Evolutionary conservation across 345 rosid species (phyloP), one percentile per base, ranked within the genome.

Genomic region (Erodium maritimum): DNA sequence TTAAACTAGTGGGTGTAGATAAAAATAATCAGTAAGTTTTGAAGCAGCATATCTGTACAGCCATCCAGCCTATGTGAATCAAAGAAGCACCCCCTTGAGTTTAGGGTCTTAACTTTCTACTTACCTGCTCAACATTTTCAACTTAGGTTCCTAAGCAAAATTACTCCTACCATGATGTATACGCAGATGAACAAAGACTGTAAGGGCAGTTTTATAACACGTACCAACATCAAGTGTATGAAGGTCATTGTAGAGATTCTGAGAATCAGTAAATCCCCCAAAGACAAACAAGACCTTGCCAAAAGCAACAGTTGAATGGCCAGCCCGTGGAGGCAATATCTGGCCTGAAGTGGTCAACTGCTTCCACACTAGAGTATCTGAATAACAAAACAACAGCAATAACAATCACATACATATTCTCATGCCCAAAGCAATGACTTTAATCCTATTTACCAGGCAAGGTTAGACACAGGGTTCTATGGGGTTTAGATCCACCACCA

Each of bases 251-350:
- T 87, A 90, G 24, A 93, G 82, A 71, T 85, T 90, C 76, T 93
- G 97, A 52, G 91, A 87, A 75, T 87, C 95, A 0, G 96, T 82
- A 74, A 87, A 93, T 71, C 99, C 99, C 65, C 99, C 99, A 74
- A 85, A 93, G 56, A 93, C 96, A 75, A 80, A 87, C 57, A 93
- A 70, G 66, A 80, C 78, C 75, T 80, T 90, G 72, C 99, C 95
- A 69, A 93, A 73, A 60, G 95, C 77, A 72, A 85, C 81, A 22
- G 99, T 77, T 10, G 90, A 78, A 73, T 93, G 97, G 18, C 99
- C 99, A 70, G 97, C 99, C 71, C 99, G 86, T 60, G 99, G 97
- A 60, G 97, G 68, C 79, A 93, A 59, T 66, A 73, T 74, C 74
- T 78, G 83, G 65, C 99, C 99, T 18, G 84, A 63, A 37, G 96